Evolutionary conservation across 495 filamentous ascomycete species (phyloP).

Genomic region (Cudoniella acicularis): DNA sequence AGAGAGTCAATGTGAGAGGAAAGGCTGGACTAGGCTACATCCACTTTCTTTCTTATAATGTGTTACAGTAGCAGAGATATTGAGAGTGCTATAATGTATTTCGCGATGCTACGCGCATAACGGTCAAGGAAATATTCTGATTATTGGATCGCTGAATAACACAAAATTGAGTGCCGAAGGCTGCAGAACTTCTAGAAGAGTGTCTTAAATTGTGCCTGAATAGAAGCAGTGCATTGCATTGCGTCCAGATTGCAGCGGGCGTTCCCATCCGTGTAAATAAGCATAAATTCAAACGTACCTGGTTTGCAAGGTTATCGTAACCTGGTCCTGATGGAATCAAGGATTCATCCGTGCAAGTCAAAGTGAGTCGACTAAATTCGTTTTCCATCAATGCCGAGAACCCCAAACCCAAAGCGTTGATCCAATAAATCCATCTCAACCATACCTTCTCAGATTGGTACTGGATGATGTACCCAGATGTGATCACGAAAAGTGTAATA

Average conservation of each 20-base stretch:
- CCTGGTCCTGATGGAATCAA: conserved; percentile 37
- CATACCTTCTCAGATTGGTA: conserved; percentile 47
- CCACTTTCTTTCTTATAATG: no score
- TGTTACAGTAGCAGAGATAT: no score
- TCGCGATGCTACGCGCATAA: no score
- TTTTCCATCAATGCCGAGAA: conserved; percentile 80
- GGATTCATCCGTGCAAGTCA: conserved; percentile 18
- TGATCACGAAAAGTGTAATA: conserved; percentile 75
- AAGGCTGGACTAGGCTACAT: no score
- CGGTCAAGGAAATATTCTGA: no score
- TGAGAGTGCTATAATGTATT: no score
- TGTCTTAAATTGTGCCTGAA: neutral
- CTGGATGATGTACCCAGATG: conserved; percentile 77
- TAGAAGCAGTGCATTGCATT: neutral
- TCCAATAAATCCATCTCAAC: conserved; percentile 60
- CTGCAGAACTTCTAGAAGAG: neutral
- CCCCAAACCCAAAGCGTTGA: conserved; percentile 71
- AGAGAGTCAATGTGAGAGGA: no score
- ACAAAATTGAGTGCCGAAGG: neutral
- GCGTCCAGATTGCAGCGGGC: neutral
- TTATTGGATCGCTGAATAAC: no score
- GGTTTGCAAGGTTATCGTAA: conserved; percentile 31
- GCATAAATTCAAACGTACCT: neutral
- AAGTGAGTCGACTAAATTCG: conserved; percentile 54
- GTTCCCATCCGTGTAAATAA: neutral